Evolutionary conservation across 352 stramenopile genomes (phyloP).

Genomic region (Globisporangium splendens): DNA sequence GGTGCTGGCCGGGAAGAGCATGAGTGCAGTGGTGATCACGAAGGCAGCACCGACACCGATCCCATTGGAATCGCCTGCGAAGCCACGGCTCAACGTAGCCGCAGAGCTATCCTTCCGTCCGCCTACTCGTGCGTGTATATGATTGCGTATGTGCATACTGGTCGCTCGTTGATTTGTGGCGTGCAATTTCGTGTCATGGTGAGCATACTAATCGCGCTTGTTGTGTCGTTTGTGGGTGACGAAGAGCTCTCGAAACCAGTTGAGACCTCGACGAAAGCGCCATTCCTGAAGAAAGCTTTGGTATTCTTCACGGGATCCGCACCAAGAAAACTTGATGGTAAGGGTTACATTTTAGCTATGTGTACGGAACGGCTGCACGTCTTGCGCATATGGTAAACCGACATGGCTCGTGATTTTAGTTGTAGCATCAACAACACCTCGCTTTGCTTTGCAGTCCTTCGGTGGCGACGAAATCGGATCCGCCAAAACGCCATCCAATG

Average conservation of each 20-base stretch:
- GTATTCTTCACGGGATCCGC: neutral
- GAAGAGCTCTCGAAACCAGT: neutral
- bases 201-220: too few species aligned
- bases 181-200: too few species aligned
- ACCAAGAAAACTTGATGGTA: neutral
- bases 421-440: neutral
- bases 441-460: neutral
- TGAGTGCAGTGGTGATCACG: neutral
- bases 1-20: neutral
- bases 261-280: neutral
- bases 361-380: neutral
- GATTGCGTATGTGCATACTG: neutral
- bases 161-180: too few species aligned
- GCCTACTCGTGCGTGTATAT: neutral
- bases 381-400: neutral
- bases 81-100: neutral
- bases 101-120: neutral
- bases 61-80: slow-evolving; percentile 12
- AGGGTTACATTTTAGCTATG: neutral
- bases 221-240: too few species aligned
- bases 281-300: slow-evolving; percentile 2
- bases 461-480: neutral
- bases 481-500: neutral
- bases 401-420: neutral
- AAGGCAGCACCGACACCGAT: slow-evolving; percentile 9